Base-by-base conservation (phyloP, 2,329 filamentous ascomycete genomes). In the Neurospora sp. region DNA sequence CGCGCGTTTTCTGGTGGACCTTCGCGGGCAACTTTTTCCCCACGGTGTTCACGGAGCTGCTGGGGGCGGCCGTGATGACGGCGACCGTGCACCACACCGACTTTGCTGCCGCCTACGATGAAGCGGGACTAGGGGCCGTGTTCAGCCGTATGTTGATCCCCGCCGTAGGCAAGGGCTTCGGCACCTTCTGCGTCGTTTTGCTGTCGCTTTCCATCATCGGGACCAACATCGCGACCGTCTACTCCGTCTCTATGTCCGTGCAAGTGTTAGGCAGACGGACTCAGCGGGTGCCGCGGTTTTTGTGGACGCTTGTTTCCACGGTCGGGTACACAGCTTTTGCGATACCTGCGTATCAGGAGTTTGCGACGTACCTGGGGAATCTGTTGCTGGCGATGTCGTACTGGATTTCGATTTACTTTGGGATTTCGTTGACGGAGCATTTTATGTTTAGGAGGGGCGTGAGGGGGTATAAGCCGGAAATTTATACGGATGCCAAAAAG, bases 331-430 rank as follows among this genome's bases (percentile, higher is more conserved):
- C 73, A 2, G 73, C 72, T 17, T 71, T 74, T 40, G 39, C 69
- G 7, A 72, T 76, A 52, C 70, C 77, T 67, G 80, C 78, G 67
- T 80, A 80, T 66, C 75, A 77, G 52, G 73, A 75, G 40, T 71
- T 78, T 71, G 75, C 78, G 38, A 67, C 76, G 0, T 76, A 80
- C 70, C 78, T 79, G 11, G 79, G 82, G 73, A 83, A 81, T 70
- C 72, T 83, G 36, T 75, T 81, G 66, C 78, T 82, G 46, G 77
- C 82, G 11, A 73, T 78, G 0, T 81, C 81, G 90, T 93, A 93
- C 81, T 93, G 91, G 90, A 83, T 93, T 1, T 87, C 90, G 67
- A 91, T 93, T 75, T 93, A 93, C 80, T 86, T 88, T 73, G 89
- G 86, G 1, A 76, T 79, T 1, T 74, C 78, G n/a, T 74, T 81